These are phyloP conservation scores for Botrytis byssoidea DNA, from an alignment of 2,329 filamentous ascomycete species.

Conservation along the genomic window DNA sequence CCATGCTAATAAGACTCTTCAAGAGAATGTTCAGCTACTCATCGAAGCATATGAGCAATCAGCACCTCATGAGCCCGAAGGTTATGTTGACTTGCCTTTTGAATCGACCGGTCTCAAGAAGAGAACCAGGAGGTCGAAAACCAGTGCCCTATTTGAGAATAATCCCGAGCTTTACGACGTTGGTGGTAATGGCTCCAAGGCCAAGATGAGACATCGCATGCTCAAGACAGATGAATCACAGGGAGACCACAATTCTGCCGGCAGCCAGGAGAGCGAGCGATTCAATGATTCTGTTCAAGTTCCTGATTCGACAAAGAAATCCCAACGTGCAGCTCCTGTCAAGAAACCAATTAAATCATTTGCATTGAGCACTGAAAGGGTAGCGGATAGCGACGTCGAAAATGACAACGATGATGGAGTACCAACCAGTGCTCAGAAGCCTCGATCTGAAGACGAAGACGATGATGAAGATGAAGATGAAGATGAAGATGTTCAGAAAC, in stretches of 20 bases:
- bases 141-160: not conserved
- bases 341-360: not conserved
- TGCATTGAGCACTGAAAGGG: conserved; percentile 18
- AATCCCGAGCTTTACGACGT: conserved; percentile 5
- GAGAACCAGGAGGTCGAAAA: not conserved
- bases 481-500: not conserved
- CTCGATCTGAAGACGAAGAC: conserved; percentile 2
- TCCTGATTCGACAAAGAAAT: not conserved
- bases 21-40: conserved; percentile 32
- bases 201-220: conserved; percentile 17
- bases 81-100: conserved; percentile 18
- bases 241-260: not conserved
- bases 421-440: conserved; percentile 19
- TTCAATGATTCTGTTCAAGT: not conserved
- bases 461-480: conserved; percentile 6
- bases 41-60: conserved; percentile 33
- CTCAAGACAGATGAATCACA: conserved; percentile 11
- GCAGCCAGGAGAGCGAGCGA: not conserved
- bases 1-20: conserved; percentile 35
- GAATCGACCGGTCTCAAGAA: conserved; percentile 12
- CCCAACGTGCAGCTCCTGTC: not conserved
- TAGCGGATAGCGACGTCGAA: conserved; percentile 14
- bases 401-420: conserved; percentile 1
- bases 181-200: conserved; percentile 5
- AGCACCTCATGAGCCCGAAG: conserved; percentile 29